These are phyloP conservation scores for Sporothrix protearum DNA, from an alignment of 2,329 filamentous ascomycete genomes.

Conservation along the genomic window DNA sequence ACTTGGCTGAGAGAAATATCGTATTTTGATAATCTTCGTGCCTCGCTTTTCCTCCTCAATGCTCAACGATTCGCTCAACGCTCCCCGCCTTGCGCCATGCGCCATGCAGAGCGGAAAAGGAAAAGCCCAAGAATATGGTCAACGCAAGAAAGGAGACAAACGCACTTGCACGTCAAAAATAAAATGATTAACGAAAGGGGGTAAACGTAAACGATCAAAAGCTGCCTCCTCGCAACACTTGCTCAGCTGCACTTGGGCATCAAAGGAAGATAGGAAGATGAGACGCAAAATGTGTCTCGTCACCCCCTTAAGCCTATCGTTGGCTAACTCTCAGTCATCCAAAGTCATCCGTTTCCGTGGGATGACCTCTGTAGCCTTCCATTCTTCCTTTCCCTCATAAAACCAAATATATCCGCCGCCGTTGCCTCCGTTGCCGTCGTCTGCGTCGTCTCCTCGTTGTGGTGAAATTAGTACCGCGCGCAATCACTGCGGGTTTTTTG, in stretches of 20 bases:
- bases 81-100: neutral
- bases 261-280: neutral
- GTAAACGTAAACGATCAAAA: conserved; percentile 8
- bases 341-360: neutral
- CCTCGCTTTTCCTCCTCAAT: neutral
- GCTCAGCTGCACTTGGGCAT: neutral
- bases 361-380: neutral
- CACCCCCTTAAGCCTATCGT: neutral
- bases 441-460: conserved; percentile 18
- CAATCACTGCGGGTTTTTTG: conserved; percentile 21
- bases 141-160: neutral
- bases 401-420: conserved; percentile 8
- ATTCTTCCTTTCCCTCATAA: neutral
- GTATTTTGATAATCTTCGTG: neutral
- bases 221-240: neutral
- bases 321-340: neutral
- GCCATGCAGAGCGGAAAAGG: conserved; percentile 7
- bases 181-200: neutral
- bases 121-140: conserved; percentile 1
- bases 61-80: neutral
- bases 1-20: neutral
- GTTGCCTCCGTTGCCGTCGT: conserved; percentile 2
- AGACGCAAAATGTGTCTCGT: neutral
- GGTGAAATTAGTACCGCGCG: conserved; percentile 23
- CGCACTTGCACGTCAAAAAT: neutral